Evolutionary conservation across 2,329 filamentous ascomycete genomes (phyloP), one percentile per base, ranked within the genome.

Genomic region (Fusarium sp.): DNA sequence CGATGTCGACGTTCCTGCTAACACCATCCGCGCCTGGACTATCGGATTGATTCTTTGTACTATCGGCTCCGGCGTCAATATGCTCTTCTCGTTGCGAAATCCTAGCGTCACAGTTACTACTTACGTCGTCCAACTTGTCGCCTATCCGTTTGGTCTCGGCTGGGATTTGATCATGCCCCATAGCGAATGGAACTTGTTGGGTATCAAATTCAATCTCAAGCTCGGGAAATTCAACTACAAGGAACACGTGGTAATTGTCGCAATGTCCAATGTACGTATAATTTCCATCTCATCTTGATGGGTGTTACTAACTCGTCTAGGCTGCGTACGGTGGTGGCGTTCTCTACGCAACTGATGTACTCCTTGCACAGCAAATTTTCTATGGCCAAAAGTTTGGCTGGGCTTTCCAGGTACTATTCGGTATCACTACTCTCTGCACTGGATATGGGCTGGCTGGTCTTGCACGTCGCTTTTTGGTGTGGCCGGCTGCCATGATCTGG

Each of bases 21-120:
- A 90, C 77, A 91, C 89, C 23, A 83, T 91, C 61, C 88, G 89
- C 53, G 89, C 89, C 37, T 91, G 89, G 89, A 80, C 83, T 7
- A 89, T 91, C 67, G 89, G 89, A 37, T 64, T 91, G 73, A 7
- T 90, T 14, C 83, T 91, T 46, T 88, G 88, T 64, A 91, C 89
- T 1, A 76, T 91, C 62, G 89, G 88, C n/a, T 89, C 89, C 3
- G 87, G 83, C 7, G 80, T 90, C 71, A 90, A 90, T 77, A 86
- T 88, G 83, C 79, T 91, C 52, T 90, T 91, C 76, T 87, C 86
- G 27, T 80, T 88, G 46, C 86, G 89, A 53, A 87, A 89, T 66
- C 88, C 89, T 7, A 88, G 85, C 73, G 85, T 91, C 60, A 78
- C 84, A 23, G 87, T 91, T 70, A 88, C 87, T 7, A 89, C 88